These are phyloP conservation scores for Fagopyrum tataricum DNA, from an alignment of 148 eudicot species.

Conservation along the genomic window DNA sequence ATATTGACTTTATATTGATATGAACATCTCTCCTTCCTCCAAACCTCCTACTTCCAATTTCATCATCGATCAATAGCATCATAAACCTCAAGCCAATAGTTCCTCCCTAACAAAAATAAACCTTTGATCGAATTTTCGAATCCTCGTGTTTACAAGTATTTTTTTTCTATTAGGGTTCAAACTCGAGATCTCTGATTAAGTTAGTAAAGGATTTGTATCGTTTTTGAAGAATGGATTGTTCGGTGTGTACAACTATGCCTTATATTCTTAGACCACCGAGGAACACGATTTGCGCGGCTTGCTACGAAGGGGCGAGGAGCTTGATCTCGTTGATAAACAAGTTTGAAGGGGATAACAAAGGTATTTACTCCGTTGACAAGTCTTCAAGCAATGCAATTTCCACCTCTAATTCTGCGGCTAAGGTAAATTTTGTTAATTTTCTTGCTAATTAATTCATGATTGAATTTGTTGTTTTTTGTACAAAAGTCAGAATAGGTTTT, in stretches of 20 bases:
- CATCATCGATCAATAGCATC: not conserved
- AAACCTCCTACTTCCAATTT: not conserved
- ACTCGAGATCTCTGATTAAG: not conserved
- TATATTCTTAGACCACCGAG: constrained; percentile 72
- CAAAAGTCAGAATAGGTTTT: not conserved
- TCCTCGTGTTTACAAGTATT: too few relatives aligned
- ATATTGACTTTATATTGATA: constrained; percentile 25
- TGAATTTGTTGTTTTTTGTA: not conserved
- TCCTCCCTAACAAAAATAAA: not conserved
- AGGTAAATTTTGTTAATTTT: too few relatives aligned
- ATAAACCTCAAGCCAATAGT: constrained; percentile 6
- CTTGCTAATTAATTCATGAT: not conserved
- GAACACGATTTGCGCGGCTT: constrained; percentile 73
- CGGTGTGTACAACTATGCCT: constrained; percentile 72
- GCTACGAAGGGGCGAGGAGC: constrained; percentile 70
- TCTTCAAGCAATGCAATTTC: constrained; percentile 11
- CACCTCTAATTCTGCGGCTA: constrained; percentile 23
- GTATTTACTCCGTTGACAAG: constrained; percentile 25
- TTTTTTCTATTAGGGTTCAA: not conserved
- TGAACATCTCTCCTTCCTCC: constrained; percentile 3
- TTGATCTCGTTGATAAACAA: constrained; percentile 53
- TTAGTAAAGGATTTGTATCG: not conserved
- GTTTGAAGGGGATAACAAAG: constrained; percentile 26
- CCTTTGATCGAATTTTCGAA: not conserved
- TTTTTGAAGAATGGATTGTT: constrained; percentile 56